These are phyloP conservation scores for Heritiera littoralis DNA, from an alignment of 345 rosid genomes.

Conservation along the genomic window DNA sequence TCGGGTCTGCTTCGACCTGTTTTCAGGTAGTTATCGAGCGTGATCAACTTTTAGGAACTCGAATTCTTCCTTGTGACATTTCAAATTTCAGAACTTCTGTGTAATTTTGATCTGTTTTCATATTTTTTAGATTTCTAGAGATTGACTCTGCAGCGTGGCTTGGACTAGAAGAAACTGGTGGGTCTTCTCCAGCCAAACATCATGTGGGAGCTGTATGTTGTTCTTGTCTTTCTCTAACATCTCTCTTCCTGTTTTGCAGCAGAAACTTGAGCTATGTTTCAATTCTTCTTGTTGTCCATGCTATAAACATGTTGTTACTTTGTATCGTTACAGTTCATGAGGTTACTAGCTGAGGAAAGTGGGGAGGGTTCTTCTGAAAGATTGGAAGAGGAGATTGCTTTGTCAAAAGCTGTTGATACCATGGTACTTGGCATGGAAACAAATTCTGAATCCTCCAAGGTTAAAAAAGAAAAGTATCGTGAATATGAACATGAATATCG, in stretches of 20 bases:
- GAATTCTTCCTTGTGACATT: neutral
- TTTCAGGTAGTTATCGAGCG: slow-evolving; percentile 52
- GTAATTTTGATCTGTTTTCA: neutral
- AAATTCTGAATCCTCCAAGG: slow-evolving; percentile 47
- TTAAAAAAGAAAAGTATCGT: slow-evolving; percentile 71
- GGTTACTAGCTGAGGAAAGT: slow-evolving; percentile 75
- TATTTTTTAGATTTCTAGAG: slow-evolving; percentile 57
- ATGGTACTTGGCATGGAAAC: slow-evolving; percentile 57
- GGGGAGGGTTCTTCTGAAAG: slow-evolving; percentile 49
- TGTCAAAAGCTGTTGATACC: slow-evolving; percentile 74
- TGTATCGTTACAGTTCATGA: slow-evolving; percentile 52
- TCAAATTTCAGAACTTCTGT: neutral
- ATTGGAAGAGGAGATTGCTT: slow-evolving; percentile 44
- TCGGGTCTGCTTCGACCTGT: slow-evolving; percentile 82
- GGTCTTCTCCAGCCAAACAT: slow-evolving; percentile 66
- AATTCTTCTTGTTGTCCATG: neutral
- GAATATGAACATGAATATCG: slow-evolving; percentile 76
- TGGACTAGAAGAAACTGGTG: slow-evolving; percentile 89
- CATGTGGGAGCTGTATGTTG: slow-evolving; percentile 85
- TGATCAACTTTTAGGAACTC: neutral
- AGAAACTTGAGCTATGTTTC: neutral
- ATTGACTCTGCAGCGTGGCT: slow-evolving; percentile 74
- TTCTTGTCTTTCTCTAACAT: slow-evolving; percentile 12
- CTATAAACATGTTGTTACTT: slow-evolving; percentile 12
- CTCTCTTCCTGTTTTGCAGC: neutral